Evolutionary conservation across 176 grass and related monocot species (phyloP).

Genomic region (Phoenix dactylifera): DNA sequence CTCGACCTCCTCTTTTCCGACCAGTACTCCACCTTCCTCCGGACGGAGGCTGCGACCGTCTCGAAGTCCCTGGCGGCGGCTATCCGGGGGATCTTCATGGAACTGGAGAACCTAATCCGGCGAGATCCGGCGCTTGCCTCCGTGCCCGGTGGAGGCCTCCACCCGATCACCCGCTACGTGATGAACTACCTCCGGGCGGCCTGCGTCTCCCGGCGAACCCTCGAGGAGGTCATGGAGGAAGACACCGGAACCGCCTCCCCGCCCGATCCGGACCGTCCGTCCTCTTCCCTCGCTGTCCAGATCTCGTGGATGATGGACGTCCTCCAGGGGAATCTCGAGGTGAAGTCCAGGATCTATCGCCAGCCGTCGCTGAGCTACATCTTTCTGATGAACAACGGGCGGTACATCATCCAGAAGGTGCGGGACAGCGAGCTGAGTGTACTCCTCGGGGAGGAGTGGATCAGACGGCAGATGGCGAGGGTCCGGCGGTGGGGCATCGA

Average conservation of each 20-base stretch:
- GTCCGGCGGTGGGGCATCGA: slow-evolving; percentile 78
- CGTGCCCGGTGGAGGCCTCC: slow-evolving; percentile 68
- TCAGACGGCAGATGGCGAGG: slow-evolving; percentile 62
- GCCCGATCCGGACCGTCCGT: slow-evolving; percentile 66
- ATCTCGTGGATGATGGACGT: slow-evolving; percentile 99
- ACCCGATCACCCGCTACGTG: slow-evolving; percentile 91
- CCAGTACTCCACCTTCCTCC: slow-evolving; percentile 72
- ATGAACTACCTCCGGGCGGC: slow-evolving; percentile 93
- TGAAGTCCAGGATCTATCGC: slow-evolving; percentile 80
- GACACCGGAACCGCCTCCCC: slow-evolving; percentile 34
- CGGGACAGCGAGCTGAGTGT: slow-evolving; percentile 73
- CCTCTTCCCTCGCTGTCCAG: slow-evolving; percentile 78
- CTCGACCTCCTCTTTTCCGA: slow-evolving; percentile 77
- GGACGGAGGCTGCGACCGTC: slow-evolving; percentile 57
- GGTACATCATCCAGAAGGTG: slow-evolving; percentile 90
- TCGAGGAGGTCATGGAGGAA: slow-evolving; percentile 94
- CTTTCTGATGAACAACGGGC: slow-evolving; percentile 87
- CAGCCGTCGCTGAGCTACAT: slow-evolving; percentile 67
- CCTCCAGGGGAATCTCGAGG: slow-evolving; percentile 78
- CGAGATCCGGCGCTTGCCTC: slow-evolving; percentile 69
- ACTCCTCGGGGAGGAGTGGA: slow-evolving; percentile 90
- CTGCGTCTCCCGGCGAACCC: slow-evolving; percentile 74
- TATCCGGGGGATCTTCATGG: slow-evolving; percentile 94
- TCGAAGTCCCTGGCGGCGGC: slow-evolving; percentile 61
- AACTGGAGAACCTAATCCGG: slow-evolving; percentile 89